Percentiles rank a stretch among this genome's conserved stretches.
phyloP scores from a whole-genome alignment of 257 asterid genomes.

The Anisodus tanguticus region DNA sequence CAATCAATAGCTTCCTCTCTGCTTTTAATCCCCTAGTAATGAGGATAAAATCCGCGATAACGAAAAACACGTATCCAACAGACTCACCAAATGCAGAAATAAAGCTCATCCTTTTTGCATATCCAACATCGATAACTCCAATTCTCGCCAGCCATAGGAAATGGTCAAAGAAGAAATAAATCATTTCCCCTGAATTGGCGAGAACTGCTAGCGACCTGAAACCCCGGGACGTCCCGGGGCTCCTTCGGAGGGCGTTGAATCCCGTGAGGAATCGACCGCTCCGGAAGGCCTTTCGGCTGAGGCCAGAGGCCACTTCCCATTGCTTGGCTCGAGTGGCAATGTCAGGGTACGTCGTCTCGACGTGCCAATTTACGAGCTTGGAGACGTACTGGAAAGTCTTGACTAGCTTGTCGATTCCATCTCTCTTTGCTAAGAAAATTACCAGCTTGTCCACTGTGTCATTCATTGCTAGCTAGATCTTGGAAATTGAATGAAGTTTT shows the following conservation, averaged over 20 bases:
- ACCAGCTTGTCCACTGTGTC: constrained; percentile 87
- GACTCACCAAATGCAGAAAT: constrained; percentile 94
- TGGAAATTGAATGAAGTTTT: not conserved
- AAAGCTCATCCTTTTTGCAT: constrained; percentile 75
- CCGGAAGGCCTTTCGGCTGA: constrained; percentile 91
- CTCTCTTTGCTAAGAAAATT: constrained; percentile 82
- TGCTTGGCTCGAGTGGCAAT: constrained; percentile 69
- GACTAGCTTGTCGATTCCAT: constrained; percentile 93
- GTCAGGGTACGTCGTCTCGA: constrained; percentile 53
- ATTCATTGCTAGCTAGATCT: constrained; percentile 46
- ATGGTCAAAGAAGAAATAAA: constrained; percentile 92
- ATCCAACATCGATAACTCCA: constrained; percentile 62
- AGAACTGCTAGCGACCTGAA: constrained; percentile 68
- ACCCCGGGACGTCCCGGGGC: constrained; percentile 57
- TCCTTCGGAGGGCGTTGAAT: constrained; percentile 75
- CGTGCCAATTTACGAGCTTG: constrained; percentile 76
- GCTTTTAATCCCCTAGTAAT: constrained; percentile 65
- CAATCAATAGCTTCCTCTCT: constrained; percentile 49
- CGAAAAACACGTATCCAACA: constrained; percentile 75
- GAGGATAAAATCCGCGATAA: constrained; percentile 61
- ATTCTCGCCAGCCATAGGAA: constrained; percentile 82
- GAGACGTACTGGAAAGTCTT: constrained; percentile 90
- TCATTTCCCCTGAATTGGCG: constrained; percentile 87
- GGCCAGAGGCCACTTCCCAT: constrained; percentile 91
- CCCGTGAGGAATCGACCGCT: constrained; percentile 86